A percentile compares a stretch with the other conserved stretches of the same genome.
phyloP scores from a whole-genome alignment of 306 rosid species.

The Arachis hypogaea region DNA sequence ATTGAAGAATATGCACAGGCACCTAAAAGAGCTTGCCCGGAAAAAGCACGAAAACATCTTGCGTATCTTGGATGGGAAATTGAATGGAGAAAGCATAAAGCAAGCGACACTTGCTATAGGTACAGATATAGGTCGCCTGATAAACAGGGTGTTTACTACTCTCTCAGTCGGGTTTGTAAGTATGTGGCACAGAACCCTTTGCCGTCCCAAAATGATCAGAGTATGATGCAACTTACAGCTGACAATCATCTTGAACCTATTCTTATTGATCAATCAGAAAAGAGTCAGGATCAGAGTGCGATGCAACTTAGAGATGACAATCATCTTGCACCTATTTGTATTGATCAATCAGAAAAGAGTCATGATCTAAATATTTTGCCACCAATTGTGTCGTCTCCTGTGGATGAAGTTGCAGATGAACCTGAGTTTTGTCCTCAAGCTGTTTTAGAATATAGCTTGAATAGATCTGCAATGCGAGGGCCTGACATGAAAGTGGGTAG shows the following conservation, averaged over 20 bases:
- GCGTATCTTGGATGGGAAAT: conserved; percentile 70
- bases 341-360: conserved; percentile 36
- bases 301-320: conserved; percentile 15
- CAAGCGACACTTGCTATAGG: not conserved
- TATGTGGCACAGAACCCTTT: conserved; percentile 37
- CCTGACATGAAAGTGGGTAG: conserved; percentile 12
- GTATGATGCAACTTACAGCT: conserved; percentile 21
- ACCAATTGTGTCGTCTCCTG: conserved; percentile 28
- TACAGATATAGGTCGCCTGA: conserved; percentile 45
- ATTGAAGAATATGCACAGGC: conserved; percentile 41
- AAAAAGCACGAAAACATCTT: conserved; percentile 54
- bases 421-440: conserved; percentile 53
- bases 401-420: conserved; percentile 27
- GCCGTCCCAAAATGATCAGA: conserved; percentile 36
- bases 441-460: conserved; percentile 47
- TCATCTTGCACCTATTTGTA: conserved; percentile 23
- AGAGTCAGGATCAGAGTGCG: conserved; percentile 30
- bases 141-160: conserved; percentile 35
- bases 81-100: conserved; percentile 9
- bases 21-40: not conserved
- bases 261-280: conserved; percentile 34
- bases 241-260: conserved; percentile 21
- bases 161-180: conserved; percentile 55
- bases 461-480: not conserved
- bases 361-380: conserved; percentile 32